phyloP scores from a whole-genome alignment of 495 filamentous ascomycete species.

The Talaromyces stipitatus region DNA sequence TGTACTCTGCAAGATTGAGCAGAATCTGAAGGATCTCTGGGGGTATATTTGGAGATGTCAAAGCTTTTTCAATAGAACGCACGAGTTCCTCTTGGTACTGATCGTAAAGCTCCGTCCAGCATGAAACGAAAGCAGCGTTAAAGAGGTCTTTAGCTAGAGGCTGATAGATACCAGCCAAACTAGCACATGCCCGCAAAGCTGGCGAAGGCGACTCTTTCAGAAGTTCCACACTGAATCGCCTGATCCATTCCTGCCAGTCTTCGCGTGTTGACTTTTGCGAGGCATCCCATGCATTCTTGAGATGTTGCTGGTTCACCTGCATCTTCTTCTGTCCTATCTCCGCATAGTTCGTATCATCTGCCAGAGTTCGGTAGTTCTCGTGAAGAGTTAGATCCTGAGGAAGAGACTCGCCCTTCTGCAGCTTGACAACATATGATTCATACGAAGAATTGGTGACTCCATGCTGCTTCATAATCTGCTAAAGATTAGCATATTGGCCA shows the following conservation, averaged over 20 bases:
- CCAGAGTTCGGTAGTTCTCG: slow-evolving; percentile 67
- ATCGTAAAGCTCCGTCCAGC: slow-evolving; percentile 95
- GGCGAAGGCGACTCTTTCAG: slow-evolving; percentile 95
- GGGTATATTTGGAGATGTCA: slow-evolving; percentile 86
- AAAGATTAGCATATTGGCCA: neutral
- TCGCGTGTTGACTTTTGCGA: slow-evolving; percentile 91
- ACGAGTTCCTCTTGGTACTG: slow-evolving; percentile 94
- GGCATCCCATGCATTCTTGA: slow-evolving; percentile 96
- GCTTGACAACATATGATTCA: slow-evolving; percentile 78
- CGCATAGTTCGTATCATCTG: slow-evolving; percentile 68
- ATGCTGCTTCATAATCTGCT: slow-evolving; percentile 41
- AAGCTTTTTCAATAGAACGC: slow-evolving; percentile 86
- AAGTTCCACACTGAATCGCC: slow-evolving; percentile 90
- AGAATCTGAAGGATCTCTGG: slow-evolving; percentile 92
- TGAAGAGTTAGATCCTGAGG: slow-evolving; percentile 91
- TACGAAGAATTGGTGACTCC: slow-evolving; percentile 82
- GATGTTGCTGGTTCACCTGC: slow-evolving; percentile 91
- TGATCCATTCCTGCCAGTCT: slow-evolving; percentile 99
- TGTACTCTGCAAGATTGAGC: slow-evolving; percentile 95
- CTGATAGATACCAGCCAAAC: slow-evolving; percentile 81
- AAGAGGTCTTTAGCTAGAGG: slow-evolving; percentile 90
- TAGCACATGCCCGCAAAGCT: slow-evolving; percentile 85
- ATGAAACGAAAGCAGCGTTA: slow-evolving; percentile 97
- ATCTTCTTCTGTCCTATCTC: slow-evolving; percentile 90
- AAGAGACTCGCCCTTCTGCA: slow-evolving; percentile 87